Conservation (phyloP, 495 filamentous ascomycete species). For the Geopyxis carbonaria region DNA sequence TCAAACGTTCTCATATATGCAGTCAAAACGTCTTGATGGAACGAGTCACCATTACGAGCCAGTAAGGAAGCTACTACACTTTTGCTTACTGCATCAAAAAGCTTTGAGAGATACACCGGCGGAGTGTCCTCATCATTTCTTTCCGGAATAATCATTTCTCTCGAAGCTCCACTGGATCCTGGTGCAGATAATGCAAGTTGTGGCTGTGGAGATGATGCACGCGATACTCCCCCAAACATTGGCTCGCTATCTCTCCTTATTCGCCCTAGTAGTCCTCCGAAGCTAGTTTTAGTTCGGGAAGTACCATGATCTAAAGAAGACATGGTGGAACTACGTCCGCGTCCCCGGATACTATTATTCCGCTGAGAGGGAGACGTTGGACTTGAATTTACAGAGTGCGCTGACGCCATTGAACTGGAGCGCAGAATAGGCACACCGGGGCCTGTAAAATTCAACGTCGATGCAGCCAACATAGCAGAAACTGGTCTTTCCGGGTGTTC, state of each 20-base stretch:
- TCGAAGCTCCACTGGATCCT: slow-evolving; percentile 29
- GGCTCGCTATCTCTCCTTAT: slow-evolving; percentile 24
- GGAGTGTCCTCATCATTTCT: slow-evolving; percentile 79
- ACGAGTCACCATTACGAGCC: slow-evolving; percentile 67
- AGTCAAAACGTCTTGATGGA: slow-evolving; percentile 62
- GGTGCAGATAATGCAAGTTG: slow-evolving; percentile 2
- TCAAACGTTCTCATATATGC: slow-evolving; percentile 90
- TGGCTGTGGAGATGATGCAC: slow-evolving; percentile 18
- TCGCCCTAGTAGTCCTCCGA: slow-evolving; percentile 53
- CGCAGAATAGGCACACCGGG: slow-evolving; percentile 30
- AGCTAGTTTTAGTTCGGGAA: slow-evolving; percentile 64
- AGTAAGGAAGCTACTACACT: slow-evolving; percentile 66
- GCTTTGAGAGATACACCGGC: slow-evolving; percentile 64
- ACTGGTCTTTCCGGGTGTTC: slow-evolving; percentile 6
- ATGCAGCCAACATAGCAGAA: slow-evolving; percentile 17
- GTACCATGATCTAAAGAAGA: slow-evolving; percentile 47
- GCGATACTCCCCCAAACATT: slow-evolving; percentile 8
- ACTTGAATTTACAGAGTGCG: slow-evolving; percentile 55
- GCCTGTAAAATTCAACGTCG: slow-evolving; percentile 14
- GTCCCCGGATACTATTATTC: slow-evolving; percentile 27
- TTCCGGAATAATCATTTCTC: slow-evolving; percentile 50
- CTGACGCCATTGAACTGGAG: slow-evolving; percentile 48
- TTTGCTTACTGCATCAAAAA: slow-evolving; percentile 61
- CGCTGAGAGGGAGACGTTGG: slow-evolving; percentile 32
- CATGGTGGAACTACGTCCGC: slow-evolving; percentile 78